Evolutionary conservation across 2,329 filamentous ascomycete genomes (phyloP).

Genomic region (Epichloe bromicola): DNA sequence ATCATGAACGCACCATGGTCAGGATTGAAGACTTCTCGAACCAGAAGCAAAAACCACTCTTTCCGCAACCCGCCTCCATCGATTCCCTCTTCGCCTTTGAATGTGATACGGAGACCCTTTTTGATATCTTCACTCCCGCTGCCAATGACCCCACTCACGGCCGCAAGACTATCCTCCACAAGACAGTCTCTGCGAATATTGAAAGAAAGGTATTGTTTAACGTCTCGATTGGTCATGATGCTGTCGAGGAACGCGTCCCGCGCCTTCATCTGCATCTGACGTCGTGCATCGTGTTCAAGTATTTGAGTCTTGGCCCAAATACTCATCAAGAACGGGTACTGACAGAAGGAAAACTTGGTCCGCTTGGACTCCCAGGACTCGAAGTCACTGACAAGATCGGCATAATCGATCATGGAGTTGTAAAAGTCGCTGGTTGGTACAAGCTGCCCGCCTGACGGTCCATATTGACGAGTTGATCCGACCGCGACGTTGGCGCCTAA

Average conservation of each 20-base stretch:
- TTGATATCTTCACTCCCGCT: slow-evolving; percentile 75
- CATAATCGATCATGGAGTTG: slow-evolving; percentile 71
- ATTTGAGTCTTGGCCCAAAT: slow-evolving; percentile 89
- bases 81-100: slow-evolving; percentile 78
- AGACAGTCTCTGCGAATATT: slow-evolving; percentile 73
- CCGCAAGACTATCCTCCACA: slow-evolving; percentile 74
- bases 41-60: slow-evolving; percentile 85
- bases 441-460: slow-evolving; percentile 43
- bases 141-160: slow-evolving; percentile 75
- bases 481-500: slow-evolving; percentile 8
- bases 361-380: slow-evolving; percentile 71
- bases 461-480: slow-evolving; percentile 11
- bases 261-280: slow-evolving; percentile 82
- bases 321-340: slow-evolving; percentile 83
- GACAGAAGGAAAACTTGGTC: slow-evolving; percentile 73
- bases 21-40: slow-evolving; percentile 82
- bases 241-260: slow-evolving; percentile 85
- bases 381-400: slow-evolving; percentile 76
- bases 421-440: slow-evolving; percentile 79
- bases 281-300: slow-evolving; percentile 71
- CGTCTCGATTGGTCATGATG: slow-evolving; percentile 60
- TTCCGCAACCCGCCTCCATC: slow-evolving; percentile 83
- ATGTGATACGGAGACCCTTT: slow-evolving; percentile 76
- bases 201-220: slow-evolving; percentile 67
- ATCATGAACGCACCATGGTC: slow-evolving; percentile 56